Percentiles rank a stretch among this genome's conserved stretches.
These are phyloP conservation scores for Ceratobasidium sp. DNA, from an alignment of 1,284 basidiomycete species.

Conservation along the genomic window DNA sequence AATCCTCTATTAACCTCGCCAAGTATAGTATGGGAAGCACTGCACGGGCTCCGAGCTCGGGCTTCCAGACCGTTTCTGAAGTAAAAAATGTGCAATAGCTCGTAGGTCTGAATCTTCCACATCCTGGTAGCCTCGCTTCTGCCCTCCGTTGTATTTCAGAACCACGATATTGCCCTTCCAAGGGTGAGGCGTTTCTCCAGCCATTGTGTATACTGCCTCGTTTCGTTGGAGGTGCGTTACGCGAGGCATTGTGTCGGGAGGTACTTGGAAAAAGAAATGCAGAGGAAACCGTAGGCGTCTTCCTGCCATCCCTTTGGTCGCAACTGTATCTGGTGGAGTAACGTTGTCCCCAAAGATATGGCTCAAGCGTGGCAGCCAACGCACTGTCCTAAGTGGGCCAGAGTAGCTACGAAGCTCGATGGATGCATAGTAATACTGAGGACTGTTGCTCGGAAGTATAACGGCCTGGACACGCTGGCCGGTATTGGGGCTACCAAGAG, in stretches of 20 bases:
- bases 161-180: conserved; percentile 23
- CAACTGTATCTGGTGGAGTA: neutral
- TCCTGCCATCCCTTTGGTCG: neutral
- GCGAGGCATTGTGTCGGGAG: neutral
- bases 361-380: neutral
- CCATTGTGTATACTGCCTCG: neutral
- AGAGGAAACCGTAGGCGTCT: conserved; percentile 1
- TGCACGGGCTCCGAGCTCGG: neutral
- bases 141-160: conserved; percentile 14
- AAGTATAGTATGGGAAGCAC: conserved; percentile 4
- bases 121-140: neutral
- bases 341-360: neutral
- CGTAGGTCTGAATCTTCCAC: conserved; percentile 10
- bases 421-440: neutral
- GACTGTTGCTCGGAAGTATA: neutral
- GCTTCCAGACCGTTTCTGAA: neutral
- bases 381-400: neutral
- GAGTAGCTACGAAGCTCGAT: conserved; percentile 7
- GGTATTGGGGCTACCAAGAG: neutral
- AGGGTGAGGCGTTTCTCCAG: conserved; percentile 1
- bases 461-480: conserved; percentile 1
- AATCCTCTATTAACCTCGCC: conserved; percentile 5
- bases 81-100: conserved; percentile 3
- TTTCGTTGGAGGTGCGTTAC: neutral
- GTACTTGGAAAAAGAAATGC: conserved; percentile 4